phyloP scores from a whole-genome alignment of 2,329 filamentous ascomycete genomes.

The Colletotrichum karsti region DNA sequence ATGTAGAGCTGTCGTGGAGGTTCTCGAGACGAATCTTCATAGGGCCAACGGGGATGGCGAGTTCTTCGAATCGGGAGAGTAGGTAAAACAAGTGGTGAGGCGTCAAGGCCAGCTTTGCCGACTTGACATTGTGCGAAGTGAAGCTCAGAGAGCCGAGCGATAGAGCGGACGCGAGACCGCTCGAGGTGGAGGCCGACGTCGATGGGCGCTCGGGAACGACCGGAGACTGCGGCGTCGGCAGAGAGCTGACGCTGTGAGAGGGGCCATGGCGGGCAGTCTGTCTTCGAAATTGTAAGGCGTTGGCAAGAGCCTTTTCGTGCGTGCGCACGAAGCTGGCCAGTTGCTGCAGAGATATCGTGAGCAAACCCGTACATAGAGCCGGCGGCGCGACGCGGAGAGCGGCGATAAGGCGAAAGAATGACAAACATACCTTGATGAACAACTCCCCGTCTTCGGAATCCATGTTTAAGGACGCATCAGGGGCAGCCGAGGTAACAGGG shows the following conservation, averaged over 20 bases:
- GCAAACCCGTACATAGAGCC: neutral
- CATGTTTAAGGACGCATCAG: slow-evolving; percentile 71
- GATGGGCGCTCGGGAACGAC: slow-evolving; percentile 66
- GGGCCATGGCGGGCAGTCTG: slow-evolving; percentile 75
- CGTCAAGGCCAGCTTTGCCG: slow-evolving; percentile 90
- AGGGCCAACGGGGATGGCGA: slow-evolving; percentile 88
- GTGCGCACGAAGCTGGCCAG: slow-evolving; percentile 95
- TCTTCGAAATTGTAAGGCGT: slow-evolving; percentile 87
- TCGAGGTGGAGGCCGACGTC: slow-evolving; percentile 74
- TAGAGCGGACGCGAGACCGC: slow-evolving; percentile 82
- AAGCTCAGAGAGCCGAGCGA: slow-evolving; percentile 88
- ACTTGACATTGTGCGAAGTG: slow-evolving; percentile 85
- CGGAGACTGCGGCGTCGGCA: slow-evolving; percentile 63
- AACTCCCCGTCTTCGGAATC: slow-evolving; percentile 89
- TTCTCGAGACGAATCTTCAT: slow-evolving; percentile 98
- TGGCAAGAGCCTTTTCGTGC: slow-evolving; percentile 96
- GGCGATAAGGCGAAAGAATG: neutral
- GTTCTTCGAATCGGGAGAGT: slow-evolving; percentile 92
- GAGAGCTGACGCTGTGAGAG: slow-evolving; percentile 70
- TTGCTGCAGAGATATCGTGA: slow-evolving; percentile 66
- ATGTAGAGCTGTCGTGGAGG: slow-evolving; percentile 85
- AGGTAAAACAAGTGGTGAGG: slow-evolving; percentile 98
- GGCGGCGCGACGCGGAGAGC: neutral
- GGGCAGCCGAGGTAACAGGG: slow-evolving; percentile 27
- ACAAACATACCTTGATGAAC: slow-evolving; percentile 79